Evolutionary conservation across 2,329 filamentous ascomycete species (phyloP).

Genomic region (Colletotrichum paranaense): DNA sequence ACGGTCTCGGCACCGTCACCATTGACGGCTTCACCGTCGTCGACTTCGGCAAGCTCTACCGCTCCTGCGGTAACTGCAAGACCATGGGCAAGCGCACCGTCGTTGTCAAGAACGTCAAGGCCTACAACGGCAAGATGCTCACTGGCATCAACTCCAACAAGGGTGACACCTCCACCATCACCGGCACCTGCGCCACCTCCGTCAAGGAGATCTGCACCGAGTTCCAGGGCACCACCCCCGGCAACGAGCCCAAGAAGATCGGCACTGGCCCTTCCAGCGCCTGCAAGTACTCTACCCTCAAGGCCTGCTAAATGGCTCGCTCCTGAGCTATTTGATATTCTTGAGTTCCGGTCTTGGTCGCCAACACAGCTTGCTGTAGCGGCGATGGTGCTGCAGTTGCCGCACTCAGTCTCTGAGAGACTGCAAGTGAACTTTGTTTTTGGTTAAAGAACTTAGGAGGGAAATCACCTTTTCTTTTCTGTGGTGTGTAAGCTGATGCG

Average conservation of each 20-base stretch:
- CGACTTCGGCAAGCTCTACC: slow-evolving; percentile 38
- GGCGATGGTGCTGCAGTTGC: neutral
- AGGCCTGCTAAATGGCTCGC: slow-evolving; percentile 34
- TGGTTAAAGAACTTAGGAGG: slow-evolving; percentile 23
- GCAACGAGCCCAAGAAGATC: slow-evolving; percentile 37
- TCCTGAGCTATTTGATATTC: neutral
- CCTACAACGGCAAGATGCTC: slow-evolving; percentile 37
- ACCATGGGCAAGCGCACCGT: slow-evolving; percentile 35
- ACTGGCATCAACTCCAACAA: slow-evolving; percentile 38
- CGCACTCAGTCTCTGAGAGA: slow-evolving; percentile 19
- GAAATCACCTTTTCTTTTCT: slow-evolving; percentile 18
- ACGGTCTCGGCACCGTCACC: slow-evolving; percentile 36
- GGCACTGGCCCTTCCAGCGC: neutral
- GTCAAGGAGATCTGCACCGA: slow-evolving; percentile 37
- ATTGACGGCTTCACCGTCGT: slow-evolving; percentile 34
- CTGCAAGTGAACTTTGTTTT: slow-evolving; percentile 14
- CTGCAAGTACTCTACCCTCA: slow-evolving; percentile 33
- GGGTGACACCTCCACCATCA: slow-evolving; percentile 36
- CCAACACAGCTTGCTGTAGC: neutral
- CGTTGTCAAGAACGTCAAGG: slow-evolving; percentile 37
- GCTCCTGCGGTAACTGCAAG: slow-evolving; percentile 37
- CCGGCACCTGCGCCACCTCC: slow-evolving; percentile 35
- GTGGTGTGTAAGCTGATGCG: slow-evolving; percentile 33
- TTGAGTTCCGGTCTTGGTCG: neutral
- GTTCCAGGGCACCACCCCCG: slow-evolving; percentile 36